A percentile compares a stretch with the other conserved stretches of the same genome.
Evolutionary conservation across 768 basidiomycete species (phyloP).

Genomic region (Sporobolomyces roseus): DNA sequence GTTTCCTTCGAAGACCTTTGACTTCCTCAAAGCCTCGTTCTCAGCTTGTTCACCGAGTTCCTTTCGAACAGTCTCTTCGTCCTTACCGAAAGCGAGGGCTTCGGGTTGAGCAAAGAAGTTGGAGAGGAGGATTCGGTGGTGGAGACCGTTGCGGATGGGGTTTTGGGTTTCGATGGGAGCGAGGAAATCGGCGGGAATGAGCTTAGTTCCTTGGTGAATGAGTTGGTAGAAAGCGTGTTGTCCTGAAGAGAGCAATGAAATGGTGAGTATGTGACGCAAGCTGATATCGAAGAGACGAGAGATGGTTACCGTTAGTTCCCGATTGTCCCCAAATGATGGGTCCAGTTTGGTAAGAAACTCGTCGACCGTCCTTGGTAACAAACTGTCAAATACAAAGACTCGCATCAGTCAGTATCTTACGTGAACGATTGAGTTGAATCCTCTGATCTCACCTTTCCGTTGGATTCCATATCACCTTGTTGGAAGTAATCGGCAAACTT

Average conservation of each 20-base stretch:
- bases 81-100: constrained; percentile 95
- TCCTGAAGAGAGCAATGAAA: not conserved
- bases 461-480: constrained; percentile 99
- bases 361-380: constrained; percentile 86
- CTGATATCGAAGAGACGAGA: not conserved
- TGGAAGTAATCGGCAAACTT: constrained; percentile 99
- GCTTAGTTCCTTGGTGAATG: constrained; percentile 86
- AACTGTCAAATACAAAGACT: constrained; percentile 49
- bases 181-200: constrained; percentile 87
- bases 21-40: constrained; percentile 82
- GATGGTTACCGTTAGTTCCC: constrained; percentile 76
- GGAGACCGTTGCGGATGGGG: constrained; percentile 77
- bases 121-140: constrained; percentile 93
- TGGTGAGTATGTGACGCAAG: not conserved
- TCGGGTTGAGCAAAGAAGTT: constrained; percentile 85
- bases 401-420: too few species aligned
- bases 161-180: constrained; percentile 86
- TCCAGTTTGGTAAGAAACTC: constrained; percentile 95
- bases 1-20: constrained; percentile 97
- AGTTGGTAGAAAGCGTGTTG: constrained; percentile 91
- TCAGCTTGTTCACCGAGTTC: constrained; percentile 55
- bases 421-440: too few species aligned
- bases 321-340: constrained; percentile 99
- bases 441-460: constrained; percentile 63
- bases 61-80: constrained; percentile 72